phyloP scores from a whole-genome alignment of 2,329 filamentous ascomycete species.

The Botrytis squamosa region DNA sequence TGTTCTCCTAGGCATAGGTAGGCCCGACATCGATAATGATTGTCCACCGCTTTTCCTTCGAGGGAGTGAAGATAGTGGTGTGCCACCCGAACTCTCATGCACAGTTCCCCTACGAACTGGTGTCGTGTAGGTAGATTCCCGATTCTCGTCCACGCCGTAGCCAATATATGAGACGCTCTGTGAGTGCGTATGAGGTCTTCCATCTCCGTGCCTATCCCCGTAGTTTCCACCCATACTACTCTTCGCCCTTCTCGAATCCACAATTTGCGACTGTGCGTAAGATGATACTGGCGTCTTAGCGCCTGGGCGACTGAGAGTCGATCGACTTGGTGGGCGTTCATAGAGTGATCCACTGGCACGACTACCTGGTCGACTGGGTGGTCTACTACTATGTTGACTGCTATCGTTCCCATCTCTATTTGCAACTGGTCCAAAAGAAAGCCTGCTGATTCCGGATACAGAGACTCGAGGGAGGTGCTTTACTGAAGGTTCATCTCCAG shows the following conservation, averaged over 20 bases:
- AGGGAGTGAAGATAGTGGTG: constrained; percentile 47
- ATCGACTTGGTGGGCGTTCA: constrained; percentile 33
- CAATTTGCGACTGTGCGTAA: constrained; percentile 37
- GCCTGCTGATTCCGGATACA: constrained; percentile 59
- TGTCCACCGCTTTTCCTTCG: constrained; percentile 51
- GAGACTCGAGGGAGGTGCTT: constrained; percentile 60
- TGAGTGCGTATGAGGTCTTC: constrained; percentile 36
- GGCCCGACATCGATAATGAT: constrained; percentile 29
- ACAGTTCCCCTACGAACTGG: constrained; percentile 43
- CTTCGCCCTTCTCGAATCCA: constrained; percentile 37
- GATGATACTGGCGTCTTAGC: constrained; percentile 40
- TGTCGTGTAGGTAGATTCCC: constrained; percentile 41
- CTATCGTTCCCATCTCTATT: constrained; percentile 43
- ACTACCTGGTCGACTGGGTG: constrained; percentile 35
- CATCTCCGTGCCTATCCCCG: constrained; percentile 29
- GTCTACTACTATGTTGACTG: constrained; percentile 23
- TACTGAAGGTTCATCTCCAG: constrained; percentile 37
- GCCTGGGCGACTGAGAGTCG: constrained; percentile 35
- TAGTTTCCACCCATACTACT: constrained; percentile 38
- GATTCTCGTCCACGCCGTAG: constrained; percentile 34
- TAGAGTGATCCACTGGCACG: constrained; percentile 36
- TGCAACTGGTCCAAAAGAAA: constrained; percentile 63
- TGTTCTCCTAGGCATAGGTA: constrained; percentile 29
- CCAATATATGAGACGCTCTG: constrained; percentile 38
- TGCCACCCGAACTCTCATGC: constrained; percentile 45